Evolutionary conservation across 2,329 filamentous ascomycete genomes (phyloP).

Genomic region (Apiospora hydei): DNA sequence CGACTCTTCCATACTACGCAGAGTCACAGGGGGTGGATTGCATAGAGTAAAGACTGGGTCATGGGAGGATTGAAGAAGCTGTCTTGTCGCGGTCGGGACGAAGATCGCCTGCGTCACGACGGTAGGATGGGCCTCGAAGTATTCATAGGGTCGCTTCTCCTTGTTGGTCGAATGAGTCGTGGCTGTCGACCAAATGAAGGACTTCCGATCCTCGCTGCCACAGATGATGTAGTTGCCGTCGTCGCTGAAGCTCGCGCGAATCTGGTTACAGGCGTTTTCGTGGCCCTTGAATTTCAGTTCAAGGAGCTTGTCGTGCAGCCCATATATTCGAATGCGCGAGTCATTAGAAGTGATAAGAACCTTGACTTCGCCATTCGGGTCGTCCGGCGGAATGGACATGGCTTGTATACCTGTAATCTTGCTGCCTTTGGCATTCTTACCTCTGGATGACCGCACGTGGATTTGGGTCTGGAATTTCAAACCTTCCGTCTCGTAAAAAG

Average conservation of each 20-base stretch:
- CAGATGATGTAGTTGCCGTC: constrained; percentile 87
- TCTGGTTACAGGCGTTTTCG: constrained; percentile 89
- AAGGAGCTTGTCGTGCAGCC: constrained; percentile 81
- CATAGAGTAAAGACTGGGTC: constrained; percentile 97
- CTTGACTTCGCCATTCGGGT: constrained; percentile 72
- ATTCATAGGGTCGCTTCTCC: constrained; percentile 84
- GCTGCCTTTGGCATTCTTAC: constrained; percentile 93
- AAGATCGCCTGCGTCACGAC: constrained; percentile 91
- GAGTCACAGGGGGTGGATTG: constrained; percentile 88
- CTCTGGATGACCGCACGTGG: constrained; percentile 89
- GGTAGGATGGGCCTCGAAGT: constrained; percentile 87
- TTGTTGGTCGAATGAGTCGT: constrained; percentile 68
- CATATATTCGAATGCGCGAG: constrained; percentile 89
- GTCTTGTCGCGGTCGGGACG: constrained; percentile 79
- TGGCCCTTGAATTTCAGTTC: constrained; percentile 93
- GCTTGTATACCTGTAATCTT: constrained; percentile 96
- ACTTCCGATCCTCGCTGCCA: constrained; percentile 88
- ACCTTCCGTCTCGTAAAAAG: constrained; percentile 93
- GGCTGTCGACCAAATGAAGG: constrained; percentile 87
- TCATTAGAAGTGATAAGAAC: constrained; percentile 94
- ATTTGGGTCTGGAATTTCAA: constrained; percentile 85
- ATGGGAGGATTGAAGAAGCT: constrained; percentile 79
- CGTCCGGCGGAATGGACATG: constrained; percentile 60
- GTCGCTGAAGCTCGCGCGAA: constrained; percentile 87
- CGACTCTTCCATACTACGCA: constrained; percentile 76